Conservation (phyloP, 495 filamentous ascomycete genomes). For the Evernia prunastri region DNA sequence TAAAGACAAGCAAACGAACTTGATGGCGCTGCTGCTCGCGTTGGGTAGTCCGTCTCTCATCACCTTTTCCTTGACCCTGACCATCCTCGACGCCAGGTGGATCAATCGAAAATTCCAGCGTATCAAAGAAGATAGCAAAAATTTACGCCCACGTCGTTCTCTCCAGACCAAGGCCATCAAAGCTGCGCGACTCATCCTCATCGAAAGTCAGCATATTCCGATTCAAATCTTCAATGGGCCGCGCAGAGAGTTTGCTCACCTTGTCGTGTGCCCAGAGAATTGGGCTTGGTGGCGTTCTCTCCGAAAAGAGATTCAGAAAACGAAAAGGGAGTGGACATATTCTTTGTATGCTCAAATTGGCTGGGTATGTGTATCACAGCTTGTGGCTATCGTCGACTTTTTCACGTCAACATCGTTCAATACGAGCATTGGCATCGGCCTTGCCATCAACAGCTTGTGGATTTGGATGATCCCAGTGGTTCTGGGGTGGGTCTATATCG, state of each 20-base stretch:
- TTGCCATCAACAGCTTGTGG: conserved; percentile 13
- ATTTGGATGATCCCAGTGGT: conserved; percentile 12
- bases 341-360: conserved; percentile 12
- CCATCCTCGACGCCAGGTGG: not conserved
- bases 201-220: conserved; percentile 13
- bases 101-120: conserved; percentile 6
- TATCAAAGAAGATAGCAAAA: not conserved
- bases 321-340: conserved; percentile 14
- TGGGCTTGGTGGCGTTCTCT: conserved; percentile 10
- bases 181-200: conserved; percentile 4
- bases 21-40: conserved; percentile 6
- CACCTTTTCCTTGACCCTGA: conserved; percentile 6
- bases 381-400: conserved; percentile 10
- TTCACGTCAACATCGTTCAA: not conserved
- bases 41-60: conserved; percentile 1
- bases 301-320: not conserved
- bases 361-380: not conserved
- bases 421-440: conserved; percentile 11
- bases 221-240: conserved; percentile 1
- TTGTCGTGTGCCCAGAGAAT: conserved; percentile 11
- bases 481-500: conserved; percentile 13
- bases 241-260: conserved; percentile 8
- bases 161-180: not conserved
- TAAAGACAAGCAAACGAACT: conserved; percentile 1
- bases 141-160: not conserved